phyloP scores from a whole-genome alignment of 78 protist genomes.

The Cavenderia fasciculata region DNA sequence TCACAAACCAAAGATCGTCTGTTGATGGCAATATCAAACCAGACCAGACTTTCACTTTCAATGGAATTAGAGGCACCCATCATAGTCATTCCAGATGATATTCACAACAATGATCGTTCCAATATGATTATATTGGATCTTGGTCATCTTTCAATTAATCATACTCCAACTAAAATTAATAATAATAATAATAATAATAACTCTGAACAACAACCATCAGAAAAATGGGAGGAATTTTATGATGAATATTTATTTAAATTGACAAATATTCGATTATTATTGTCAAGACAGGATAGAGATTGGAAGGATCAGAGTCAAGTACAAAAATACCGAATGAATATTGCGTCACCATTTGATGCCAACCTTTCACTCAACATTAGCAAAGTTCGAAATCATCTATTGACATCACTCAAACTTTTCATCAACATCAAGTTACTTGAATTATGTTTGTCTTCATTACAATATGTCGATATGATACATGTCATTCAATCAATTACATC shows the following conservation, averaged over 20 bases:
- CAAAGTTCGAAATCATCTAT: conserved; percentile 15
- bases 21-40: conserved; percentile 46
- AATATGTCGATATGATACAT: conserved; percentile 40
- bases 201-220: no score
- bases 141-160: conserved; percentile 47
- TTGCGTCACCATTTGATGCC: conserved; percentile 68
- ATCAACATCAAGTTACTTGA: conserved; percentile 24
- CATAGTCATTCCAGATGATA: conserved; percentile 38
- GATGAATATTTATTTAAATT: conserved; percentile 59
- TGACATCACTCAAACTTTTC: conserved; percentile 33
- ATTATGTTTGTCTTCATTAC: conserved; percentile 44
- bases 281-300: conserved; percentile 3
- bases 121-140: conserved; percentile 50
- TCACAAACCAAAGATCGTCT: conserved; percentile 19
- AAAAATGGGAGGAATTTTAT: conserved; percentile 59
- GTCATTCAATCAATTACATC: conserved; percentile 27
- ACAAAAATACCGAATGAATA: conserved; percentile 35
- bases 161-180: conserved; percentile 1
- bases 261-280: conserved; percentile 38
- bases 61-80: conserved; percentile 62
- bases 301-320: conserved; percentile 44
- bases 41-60: background rate
- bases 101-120: background rate
- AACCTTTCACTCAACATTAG: conserved; percentile 25
- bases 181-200: background rate